Evolutionary conservation across 2,329 filamentous ascomycete species (phyloP), one percentile per base, ranked within the genome.

Genomic region (Rhynchosporium agropyri): DNA sequence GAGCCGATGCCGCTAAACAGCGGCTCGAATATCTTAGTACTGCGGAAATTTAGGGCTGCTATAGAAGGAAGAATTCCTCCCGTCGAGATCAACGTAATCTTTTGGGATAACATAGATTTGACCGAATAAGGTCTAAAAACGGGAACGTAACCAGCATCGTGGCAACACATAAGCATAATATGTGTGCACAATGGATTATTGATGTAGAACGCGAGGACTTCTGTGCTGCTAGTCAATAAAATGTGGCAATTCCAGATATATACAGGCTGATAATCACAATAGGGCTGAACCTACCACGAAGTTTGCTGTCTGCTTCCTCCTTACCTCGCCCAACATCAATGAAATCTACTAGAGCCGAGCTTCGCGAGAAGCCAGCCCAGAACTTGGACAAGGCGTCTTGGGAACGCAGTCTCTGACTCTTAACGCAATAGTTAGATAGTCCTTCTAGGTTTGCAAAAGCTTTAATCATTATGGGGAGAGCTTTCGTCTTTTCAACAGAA

Each of bases 121-220:
- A 53, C 40, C 2, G 62, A 43, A 53, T 66, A 61, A 15, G 60
- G 50, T 60, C 60, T 61, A 1, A 88, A 73, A 65, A 85, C 83
- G 6, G 83, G 79, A 3, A 81, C 81, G 69, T 87, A 87, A 7
- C 80, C 79, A 26, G 81, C 76, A 69, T 87, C 84, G 67, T 86
- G 84, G 2, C 83, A 85, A 56, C 86, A 79, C 46, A 84, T 85
- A 43, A 88, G 76, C 42, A 87, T 72, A 55, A 88, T 77, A 65
- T 84, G 80, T 68, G 80, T 82, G 76, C 85, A 88, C 68, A 84
- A 85, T 63, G 77, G 74, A 65, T 86, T 86, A 61, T 78, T 76
- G 51, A 87, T 74, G 71, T 88, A 79, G 78, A 83, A 85, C 49
- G 76, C 74, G 1, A 82, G 76, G 40, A 63, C 60, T 58, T 71